Percentiles rank a stretch among this genome's conserved stretches.
Conservation (phyloP, 2,329 filamentous ascomycete species). For the Fusarium sp. region DNA sequence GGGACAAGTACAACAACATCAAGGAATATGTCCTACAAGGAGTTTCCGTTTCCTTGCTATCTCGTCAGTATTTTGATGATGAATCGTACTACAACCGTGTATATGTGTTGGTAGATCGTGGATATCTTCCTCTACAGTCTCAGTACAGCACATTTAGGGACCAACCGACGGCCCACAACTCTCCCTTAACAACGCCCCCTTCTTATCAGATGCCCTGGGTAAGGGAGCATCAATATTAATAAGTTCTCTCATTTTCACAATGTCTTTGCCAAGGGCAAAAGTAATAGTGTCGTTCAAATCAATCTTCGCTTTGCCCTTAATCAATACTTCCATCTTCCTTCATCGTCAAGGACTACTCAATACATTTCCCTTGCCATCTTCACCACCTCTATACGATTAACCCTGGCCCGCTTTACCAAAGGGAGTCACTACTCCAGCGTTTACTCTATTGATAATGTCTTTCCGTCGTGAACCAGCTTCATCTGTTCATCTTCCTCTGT, state of each 20-base stretch:
- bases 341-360: neutral
- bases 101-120: neutral
- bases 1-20: constrained; percentile 32
- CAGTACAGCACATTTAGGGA: neutral
- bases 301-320: neutral
- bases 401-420: constrained; percentile 20
- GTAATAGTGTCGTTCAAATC: constrained; percentile 11
- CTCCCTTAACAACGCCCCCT: constrained; percentile 21
- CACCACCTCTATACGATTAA: neutral
- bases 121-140: neutral
- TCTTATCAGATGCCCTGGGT: constrained; percentile 20
- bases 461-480: constrained; percentile 1
- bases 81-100: neutral
- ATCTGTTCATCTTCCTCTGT: constrained; percentile 1
- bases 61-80: neutral
- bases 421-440: constrained; percentile 3
- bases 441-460: constrained; percentile 26
- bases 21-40: neutral
- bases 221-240: constrained; percentile 29
- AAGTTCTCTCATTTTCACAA: constrained; percentile 4
- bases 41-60: neutral
- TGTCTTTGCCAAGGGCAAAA: constrained; percentile 1
- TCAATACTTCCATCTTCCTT: neutral
- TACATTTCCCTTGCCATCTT: neutral
- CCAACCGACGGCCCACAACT: neutral